phyloP scores from a whole-genome alignment of 2,329 filamentous ascomycete species.

The Harringtonia lauricola region DNA sequence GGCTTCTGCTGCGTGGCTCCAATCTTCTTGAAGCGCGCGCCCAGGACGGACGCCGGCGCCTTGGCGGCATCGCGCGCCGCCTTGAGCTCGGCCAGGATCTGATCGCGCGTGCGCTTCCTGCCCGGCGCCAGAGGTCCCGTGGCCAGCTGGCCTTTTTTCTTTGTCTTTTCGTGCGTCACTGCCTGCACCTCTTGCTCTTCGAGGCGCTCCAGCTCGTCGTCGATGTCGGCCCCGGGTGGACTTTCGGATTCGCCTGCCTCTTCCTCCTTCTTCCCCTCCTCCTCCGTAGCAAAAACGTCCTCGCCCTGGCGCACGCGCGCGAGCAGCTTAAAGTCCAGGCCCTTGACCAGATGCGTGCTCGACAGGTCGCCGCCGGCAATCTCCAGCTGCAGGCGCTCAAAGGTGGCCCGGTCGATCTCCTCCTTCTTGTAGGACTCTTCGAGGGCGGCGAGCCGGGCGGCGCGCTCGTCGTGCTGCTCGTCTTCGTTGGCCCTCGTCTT shows the following conservation, averaged over 20 bases:
- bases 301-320: constrained; percentile 60
- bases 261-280: constrained; percentile 13
- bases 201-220: constrained; percentile 54
- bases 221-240: constrained; percentile 34
- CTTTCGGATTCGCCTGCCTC: constrained; percentile 17
- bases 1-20: constrained; percentile 41
- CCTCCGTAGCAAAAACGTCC: constrained; percentile 41
- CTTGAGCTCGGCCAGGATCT: constrained; percentile 57
- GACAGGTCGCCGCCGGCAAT: constrained; percentile 73
- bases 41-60: constrained; percentile 34
- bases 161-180: constrained; percentile 37
- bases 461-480: constrained; percentile 41
- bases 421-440: constrained; percentile 75
- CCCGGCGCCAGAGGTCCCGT: constrained; percentile 39
- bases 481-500: constrained; percentile 39
- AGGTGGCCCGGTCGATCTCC: constrained; percentile 70
- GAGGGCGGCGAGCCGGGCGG: constrained; percentile 60
- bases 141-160: constrained; percentile 52
- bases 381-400: constrained; percentile 62
- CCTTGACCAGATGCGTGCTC: constrained; percentile 83
- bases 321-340: constrained; percentile 74
- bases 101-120: constrained; percentile 52
- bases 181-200: constrained; percentile 43
- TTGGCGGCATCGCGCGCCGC: constrained; percentile 50
- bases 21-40: constrained; percentile 54